phyloP scores from a whole-genome alignment of 176 grass and related monocot genomes.

The Ensete ventricosum region DNA sequence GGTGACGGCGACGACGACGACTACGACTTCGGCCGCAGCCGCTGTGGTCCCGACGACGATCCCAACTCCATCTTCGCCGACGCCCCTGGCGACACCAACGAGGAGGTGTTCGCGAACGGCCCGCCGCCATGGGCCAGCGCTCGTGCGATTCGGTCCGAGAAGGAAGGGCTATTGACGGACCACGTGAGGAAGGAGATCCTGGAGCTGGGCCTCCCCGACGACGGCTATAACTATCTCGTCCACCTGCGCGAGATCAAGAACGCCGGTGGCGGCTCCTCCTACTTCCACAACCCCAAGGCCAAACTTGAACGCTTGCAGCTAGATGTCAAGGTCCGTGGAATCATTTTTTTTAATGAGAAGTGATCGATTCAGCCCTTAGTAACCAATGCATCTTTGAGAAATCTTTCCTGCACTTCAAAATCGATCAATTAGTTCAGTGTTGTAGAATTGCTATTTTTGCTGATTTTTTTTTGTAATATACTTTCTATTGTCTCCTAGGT shows the following conservation, averaged over 20 bases:
- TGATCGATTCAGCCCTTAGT: not conserved
- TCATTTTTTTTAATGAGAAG: not conserved
- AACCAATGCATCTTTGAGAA: no score
- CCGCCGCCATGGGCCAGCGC: not conserved
- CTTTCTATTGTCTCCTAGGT: constrained; percentile 30
- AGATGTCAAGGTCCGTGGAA: constrained; percentile 62
- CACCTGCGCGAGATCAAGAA: constrained; percentile 88
- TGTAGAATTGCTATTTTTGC: not conserved
- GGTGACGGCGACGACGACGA: not conserved
- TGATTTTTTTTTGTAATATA: not conserved
- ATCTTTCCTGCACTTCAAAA: not conserved
- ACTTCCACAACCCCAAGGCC: constrained; percentile 37
- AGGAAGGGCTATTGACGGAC: not conserved
- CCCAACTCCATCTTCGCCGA: constrained; percentile 30
- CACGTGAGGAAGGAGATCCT: constrained; percentile 71
- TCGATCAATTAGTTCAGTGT: not conserved
- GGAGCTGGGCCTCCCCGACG: constrained; percentile 83
- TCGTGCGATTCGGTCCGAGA: constrained; percentile 15
- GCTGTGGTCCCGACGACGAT: constrained; percentile 20
- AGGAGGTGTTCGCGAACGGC: not conserved
- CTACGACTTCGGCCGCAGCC: not conserved
- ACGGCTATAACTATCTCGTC: constrained; percentile 85
- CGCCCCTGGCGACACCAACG: constrained; percentile 10
- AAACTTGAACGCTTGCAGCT: constrained; percentile 49
- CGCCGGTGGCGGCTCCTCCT: constrained; percentile 51